These are phyloP conservation scores for Yarrowia divulgata DNA, from an alignment of 805 yeast species.

Conservation along the genomic window DNA sequence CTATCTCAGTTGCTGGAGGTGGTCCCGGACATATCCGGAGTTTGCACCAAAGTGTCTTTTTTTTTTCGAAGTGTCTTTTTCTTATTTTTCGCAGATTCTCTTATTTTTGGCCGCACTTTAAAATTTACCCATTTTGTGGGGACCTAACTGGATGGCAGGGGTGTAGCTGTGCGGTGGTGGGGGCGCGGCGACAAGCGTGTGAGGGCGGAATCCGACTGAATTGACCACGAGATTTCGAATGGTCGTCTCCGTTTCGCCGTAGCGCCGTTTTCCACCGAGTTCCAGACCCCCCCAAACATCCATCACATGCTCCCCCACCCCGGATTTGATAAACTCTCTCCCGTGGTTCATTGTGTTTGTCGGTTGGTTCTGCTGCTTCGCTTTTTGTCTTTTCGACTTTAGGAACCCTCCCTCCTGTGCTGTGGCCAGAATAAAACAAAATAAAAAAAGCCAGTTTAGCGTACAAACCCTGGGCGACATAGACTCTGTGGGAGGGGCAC, in stretches of 20 bases:
- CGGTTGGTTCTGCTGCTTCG: background rate
- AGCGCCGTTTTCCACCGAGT: background rate
- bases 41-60: background rate
- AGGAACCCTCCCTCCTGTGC: background rate
- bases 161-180: background rate
- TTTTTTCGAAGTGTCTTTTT: too few species aligned
- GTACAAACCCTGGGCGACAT: constrained; percentile 2
- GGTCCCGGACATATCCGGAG: constrained; percentile 16
- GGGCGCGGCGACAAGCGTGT: background rate
- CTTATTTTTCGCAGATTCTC: background rate
- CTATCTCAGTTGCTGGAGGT: background rate
- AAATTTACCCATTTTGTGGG: too few species aligned
- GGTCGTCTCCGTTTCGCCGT: too few species aligned
- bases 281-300: background rate
- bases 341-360: background rate
- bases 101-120: too few species aligned
- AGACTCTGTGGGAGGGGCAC: constrained; percentile 9
- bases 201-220: background rate
- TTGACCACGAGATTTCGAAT: background rate
- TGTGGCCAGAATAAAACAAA: background rate
- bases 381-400: background rate
- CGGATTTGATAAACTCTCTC: constrained; percentile 7
- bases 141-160: background rate
- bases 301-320: constrained; percentile 39
- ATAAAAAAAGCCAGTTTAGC: background rate